phyloP scores from a whole-genome alignment of 2,329 filamentous ascomycete genomes.

The Coniochaeta sp. region DNA sequence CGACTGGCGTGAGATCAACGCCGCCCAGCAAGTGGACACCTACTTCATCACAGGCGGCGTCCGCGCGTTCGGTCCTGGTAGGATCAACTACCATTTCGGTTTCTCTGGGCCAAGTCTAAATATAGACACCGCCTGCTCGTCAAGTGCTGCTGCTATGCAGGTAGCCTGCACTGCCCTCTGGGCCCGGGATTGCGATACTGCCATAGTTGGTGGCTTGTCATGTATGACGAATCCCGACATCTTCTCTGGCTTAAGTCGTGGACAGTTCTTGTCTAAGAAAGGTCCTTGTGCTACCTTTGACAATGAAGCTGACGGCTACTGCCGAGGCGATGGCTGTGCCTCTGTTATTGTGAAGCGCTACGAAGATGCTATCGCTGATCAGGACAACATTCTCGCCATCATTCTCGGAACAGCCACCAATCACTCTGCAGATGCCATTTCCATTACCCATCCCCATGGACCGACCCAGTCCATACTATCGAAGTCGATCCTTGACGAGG shows the following conservation, averaged over 20 bases:
- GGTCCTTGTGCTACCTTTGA: conserved; percentile 77
- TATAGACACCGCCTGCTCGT: conserved; percentile 74
- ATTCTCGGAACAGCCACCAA: conserved; percentile 72
- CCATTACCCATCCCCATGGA: conserved; percentile 77
- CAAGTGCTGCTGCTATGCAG: conserved; percentile 64
- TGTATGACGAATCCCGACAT: conserved; percentile 76
- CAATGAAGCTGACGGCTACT: conserved; percentile 74
- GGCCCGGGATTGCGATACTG: conserved; percentile 72
- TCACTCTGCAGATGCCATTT: conserved; percentile 73
- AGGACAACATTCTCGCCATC: conserved; percentile 69
- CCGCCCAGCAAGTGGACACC: conserved; percentile 60
- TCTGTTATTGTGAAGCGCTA: conserved; percentile 72
- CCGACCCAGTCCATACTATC: conserved; percentile 68
- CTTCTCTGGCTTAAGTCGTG: conserved; percentile 67
- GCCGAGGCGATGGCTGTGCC: conserved; percentile 68
- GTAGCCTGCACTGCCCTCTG: conserved; percentile 66
- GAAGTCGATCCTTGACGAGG: conserved; percentile 60
- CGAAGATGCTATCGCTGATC: conserved; percentile 68
- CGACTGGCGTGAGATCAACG: conserved; percentile 71
- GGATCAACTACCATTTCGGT: conserved; percentile 72
- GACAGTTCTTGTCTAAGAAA: conserved; percentile 70
- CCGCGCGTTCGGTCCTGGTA: conserved; percentile 38
- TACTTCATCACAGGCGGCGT: conserved; percentile 38
- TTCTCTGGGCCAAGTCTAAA: conserved; percentile 66
- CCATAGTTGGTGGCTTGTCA: conserved; percentile 70